These are phyloP conservation scores for Aureobasidium uvarum DNA, from an alignment of 2,329 filamentous ascomycete genomes.

Conservation along the genomic window DNA sequence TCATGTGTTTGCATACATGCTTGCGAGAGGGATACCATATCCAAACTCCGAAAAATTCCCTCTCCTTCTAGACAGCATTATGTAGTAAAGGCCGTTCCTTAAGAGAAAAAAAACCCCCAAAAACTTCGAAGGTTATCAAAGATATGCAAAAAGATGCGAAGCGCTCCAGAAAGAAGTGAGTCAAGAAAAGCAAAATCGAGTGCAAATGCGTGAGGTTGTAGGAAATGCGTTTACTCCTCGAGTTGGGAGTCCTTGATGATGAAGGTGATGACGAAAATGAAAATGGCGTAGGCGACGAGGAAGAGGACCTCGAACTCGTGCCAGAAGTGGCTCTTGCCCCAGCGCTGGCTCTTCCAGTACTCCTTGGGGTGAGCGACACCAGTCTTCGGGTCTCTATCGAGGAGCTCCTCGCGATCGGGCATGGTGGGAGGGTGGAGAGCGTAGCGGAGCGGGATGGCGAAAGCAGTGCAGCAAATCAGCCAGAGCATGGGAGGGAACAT, in stretches of 20 bases:
- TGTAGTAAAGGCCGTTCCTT: constrained; percentile 12
- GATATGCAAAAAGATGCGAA: constrained; percentile 21
- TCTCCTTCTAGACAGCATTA: constrained; percentile 26
- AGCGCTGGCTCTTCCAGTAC: constrained; percentile 27
- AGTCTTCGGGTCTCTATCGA: constrained; percentile 56
- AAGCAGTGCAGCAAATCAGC: constrained; percentile 36
- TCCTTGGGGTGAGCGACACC: constrained; percentile 51
- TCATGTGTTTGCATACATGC: constrained; percentile 14
- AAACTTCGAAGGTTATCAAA: constrained; percentile 10
- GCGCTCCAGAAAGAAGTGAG: constrained; percentile 17
- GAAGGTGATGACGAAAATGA: constrained; percentile 27
- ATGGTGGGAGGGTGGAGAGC: constrained; percentile 59
- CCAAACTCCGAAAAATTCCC: constrained; percentile 20
- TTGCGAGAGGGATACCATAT: constrained; percentile 10
- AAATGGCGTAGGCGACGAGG: constrained; percentile 26
- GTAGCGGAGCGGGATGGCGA: constrained; percentile 53
- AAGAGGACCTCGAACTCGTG: constrained; percentile 27
- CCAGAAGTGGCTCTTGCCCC: constrained; percentile 28
- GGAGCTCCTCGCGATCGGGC: constrained; percentile 58
- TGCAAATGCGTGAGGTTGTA: background rate
- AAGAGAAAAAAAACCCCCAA: constrained; percentile 6
- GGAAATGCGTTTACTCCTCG: constrained; percentile 18
- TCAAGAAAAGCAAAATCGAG: constrained; percentile 15
- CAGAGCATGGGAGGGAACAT: constrained; percentile 63
- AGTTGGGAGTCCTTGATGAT: constrained; percentile 13